Base-by-base conservation (phyloP, 148 eudicot species). In the Vaccinium corymbosum region DNA sequence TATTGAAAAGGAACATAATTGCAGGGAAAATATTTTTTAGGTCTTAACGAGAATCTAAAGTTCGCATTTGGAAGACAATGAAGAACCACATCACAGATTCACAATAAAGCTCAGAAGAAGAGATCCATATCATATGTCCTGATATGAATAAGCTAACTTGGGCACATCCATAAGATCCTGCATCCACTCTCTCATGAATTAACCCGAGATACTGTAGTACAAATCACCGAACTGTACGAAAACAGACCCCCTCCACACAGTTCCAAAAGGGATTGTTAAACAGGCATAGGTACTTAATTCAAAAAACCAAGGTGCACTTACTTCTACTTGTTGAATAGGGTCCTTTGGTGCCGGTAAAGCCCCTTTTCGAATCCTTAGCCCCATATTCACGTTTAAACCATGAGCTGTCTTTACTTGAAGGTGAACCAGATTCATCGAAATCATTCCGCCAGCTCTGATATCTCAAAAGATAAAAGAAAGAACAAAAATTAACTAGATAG, bases 401-500 rank as follows among this genome's bases (percentile, higher is more conserved):
- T 29, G 93, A 87, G 62, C 86, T 89, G 64, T 86, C 86, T 84
- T 78, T 86, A 73, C 87, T 89, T 49, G 89, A 81, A 86, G 89
- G 86, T 75, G 82, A 62, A 53, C 89, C 90, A 79, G 87, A 83
- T 57, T 85, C 91, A 55, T 86, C 87, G 50, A 35, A 83, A 57
- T 80, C 91, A 46, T 86, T 80, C 49, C 84, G 79, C 90, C 90
- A 90, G 81, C 89, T 86, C 97, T 94, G 93, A 38, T 88, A 84
- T 27, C 22, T 70, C 83, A 53, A 85, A 51, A 71, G 77, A 57
- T 25, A 77, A 71, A 56, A 80, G 64, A 71, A 75, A 32, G 53
- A 7, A 72, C 27, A 74, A 81, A 66, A 16, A 56, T 22, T 68
- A 80, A 80, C 55, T 86, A 29, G 56, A 76, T 74, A 81, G 53